These are phyloP conservation scores for Nannochloris sp. DNA, from an alignment of 139 green algal species.

Conservation along the genomic window DNA sequence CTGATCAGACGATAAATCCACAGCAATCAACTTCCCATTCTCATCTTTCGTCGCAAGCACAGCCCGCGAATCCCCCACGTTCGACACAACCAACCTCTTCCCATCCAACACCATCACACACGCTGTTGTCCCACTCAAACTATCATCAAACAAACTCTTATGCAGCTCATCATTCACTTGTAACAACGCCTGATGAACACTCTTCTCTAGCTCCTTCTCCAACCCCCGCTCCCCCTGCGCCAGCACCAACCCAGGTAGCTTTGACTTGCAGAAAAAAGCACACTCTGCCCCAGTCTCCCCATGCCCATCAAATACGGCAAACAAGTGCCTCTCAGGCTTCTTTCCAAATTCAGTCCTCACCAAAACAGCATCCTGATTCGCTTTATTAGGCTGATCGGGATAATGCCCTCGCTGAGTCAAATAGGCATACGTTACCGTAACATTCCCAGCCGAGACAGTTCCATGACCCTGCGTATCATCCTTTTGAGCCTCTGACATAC, in stretches of 20 bases:
- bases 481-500: background rate
- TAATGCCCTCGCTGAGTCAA: conserved; percentile 83
- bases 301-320: conserved; percentile 86
- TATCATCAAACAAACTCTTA: conserved; percentile 44
- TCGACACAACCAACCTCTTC: conserved; percentile 63
- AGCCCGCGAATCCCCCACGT: conserved; percentile 87
- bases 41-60: conserved; percentile 45
- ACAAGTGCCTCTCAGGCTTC: conserved; percentile 33
- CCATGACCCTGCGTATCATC: background rate
- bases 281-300: conserved; percentile 61
- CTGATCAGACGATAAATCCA: conserved; percentile 67
- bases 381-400: conserved; percentile 70
- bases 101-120: conserved; percentile 60
- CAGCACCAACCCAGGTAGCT: conserved; percentile 45
- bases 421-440: conserved; percentile 55
- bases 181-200: conserved; percentile 55
- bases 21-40: conserved; percentile 26
- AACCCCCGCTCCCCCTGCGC: conserved; percentile 16
- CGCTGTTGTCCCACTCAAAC: conserved; percentile 78
- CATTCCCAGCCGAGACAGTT: no score
- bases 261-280: conserved; percentile 68
- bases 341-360: conserved; percentile 49
- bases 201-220: conserved; percentile 18
- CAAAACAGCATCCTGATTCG: conserved; percentile 82
- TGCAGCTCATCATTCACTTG: conserved; percentile 74